Base-by-base conservation (phyloP, 2,329 filamentous ascomycete species). In the Arthrobotrys conoides region DNA sequence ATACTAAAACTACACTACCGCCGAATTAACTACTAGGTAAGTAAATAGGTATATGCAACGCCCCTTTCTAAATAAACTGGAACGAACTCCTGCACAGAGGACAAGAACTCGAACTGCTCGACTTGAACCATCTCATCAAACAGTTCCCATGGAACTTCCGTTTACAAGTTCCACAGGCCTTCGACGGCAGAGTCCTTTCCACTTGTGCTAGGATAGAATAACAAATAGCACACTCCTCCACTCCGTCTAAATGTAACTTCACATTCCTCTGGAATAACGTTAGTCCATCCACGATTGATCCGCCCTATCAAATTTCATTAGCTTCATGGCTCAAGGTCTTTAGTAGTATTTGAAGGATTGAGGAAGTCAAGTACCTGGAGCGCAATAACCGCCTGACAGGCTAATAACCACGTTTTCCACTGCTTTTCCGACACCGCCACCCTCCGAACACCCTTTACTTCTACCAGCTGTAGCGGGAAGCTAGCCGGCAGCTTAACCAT, bases 61-160 rank as follows among this genome's bases (percentile, higher is more conserved):
- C 16, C 22, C 46, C 12, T 9, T 5, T 20, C 67, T 59, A 78
- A 36, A 66, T 66, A 68, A 79, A 79, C 46, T 79, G 76, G 84
- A 97, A 97, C 22, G 92, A 91, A 84, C 96, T 97, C 82, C 96
- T 88, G 85, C 96, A 99, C 80, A 99, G 86, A 59, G 96, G 96
- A 85, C 96, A 99, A 61, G 92, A 95, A 82, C 92, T 96, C 83
- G 93, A 91, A 84, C 93, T 96, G 84, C 94, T 97, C 82, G 89
- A 95, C 87, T 93, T 92, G 87, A 99, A 98, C 96, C 96, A 99
- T 85, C 95, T 94, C 86, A 93, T 97, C 85, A 99, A 85, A 85
- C 96, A 99, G 1, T 89, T 89, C 0, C 91, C 89, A 85, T 99
- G 96, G 87, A 98, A 99, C 67, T 92, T 86, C 85, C 99, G 95